phyloP scores from a whole-genome alignment of 306 rosid species.

The Biancaea sappan region DNA sequence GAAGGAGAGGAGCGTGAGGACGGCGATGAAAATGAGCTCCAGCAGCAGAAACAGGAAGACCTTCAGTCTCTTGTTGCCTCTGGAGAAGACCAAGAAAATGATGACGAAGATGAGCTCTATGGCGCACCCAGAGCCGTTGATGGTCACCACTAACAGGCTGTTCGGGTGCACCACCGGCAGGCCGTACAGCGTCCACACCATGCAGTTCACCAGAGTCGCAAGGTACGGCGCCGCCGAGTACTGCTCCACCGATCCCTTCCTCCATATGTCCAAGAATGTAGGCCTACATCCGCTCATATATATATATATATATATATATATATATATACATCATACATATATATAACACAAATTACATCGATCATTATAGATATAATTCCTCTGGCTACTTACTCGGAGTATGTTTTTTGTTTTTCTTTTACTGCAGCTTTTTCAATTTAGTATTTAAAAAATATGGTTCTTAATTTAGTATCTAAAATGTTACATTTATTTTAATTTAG shows the following conservation, averaged over 20 bases:
- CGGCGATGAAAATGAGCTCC: conserved; percentile 51
- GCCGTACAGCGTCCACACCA: conserved; percentile 85
- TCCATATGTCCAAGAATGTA: conserved; percentile 74
- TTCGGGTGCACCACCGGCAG: conserved; percentile 75
- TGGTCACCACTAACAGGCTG: conserved; percentile 68
- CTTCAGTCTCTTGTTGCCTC: conserved; percentile 54
- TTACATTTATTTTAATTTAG: no score
- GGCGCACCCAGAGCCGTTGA: conserved; percentile 61
- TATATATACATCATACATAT: no score
- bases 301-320: background rate
- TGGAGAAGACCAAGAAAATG: conserved; percentile 65
- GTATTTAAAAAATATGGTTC: no score
- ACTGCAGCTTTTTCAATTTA: no score
- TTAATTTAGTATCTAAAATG: no score
- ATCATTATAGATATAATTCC: no score
- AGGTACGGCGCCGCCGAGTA: conserved; percentile 82
- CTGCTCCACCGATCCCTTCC: conserved; percentile 74
- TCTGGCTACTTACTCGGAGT: no score
- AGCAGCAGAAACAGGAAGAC: conserved; percentile 40
- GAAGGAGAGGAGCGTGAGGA: conserved; percentile 45
- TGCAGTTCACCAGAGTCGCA: conserved; percentile 80
- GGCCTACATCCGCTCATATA: conserved; percentile 44
- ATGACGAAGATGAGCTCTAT: conserved; percentile 62
- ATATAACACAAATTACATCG: no score
- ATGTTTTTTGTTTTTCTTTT: no score